Conservation (phyloP, 164 flowering plant genomes). For the Annona squamosa region DNA sequence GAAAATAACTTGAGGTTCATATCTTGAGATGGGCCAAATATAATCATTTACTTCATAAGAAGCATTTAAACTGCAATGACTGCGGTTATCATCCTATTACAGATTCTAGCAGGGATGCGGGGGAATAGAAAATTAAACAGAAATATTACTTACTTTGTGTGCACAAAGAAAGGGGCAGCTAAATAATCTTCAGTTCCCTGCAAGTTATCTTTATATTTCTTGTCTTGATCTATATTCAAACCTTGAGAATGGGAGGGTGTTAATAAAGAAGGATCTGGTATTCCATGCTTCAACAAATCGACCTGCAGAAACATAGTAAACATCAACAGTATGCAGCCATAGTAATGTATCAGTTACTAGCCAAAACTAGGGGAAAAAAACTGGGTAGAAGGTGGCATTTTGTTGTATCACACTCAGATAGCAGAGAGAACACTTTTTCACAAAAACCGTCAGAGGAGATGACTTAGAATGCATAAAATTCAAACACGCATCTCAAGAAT, state of each 20-base stretch:
- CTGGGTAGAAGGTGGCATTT: no score
- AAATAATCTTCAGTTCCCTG: conserved; percentile 50
- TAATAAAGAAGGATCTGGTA: conserved; percentile 76
- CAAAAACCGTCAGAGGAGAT: not conserved
- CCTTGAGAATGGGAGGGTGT: conserved; percentile 35
- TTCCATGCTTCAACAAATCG: conserved; percentile 81
- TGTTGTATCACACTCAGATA: not conserved
- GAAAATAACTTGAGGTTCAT: no score
- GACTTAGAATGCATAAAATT: not conserved
- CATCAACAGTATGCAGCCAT: not conserved
- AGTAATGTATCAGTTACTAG: not conserved
- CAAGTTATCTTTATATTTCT: conserved; percentile 41
- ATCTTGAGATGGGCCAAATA: not conserved
- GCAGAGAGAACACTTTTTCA: not conserved
- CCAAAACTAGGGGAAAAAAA: no score
- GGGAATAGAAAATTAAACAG: not conserved
- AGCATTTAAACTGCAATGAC: not conserved
- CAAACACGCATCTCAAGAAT: not conserved
- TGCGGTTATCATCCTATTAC: not conserved
- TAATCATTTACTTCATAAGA: not conserved
- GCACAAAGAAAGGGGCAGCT: conserved; percentile 77
- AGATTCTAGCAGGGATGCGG: not conserved
- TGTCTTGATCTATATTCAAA: conserved; percentile 45
- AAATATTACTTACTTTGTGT: conserved; percentile 49
- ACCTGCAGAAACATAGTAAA: conserved; percentile 43